A percentile compares a stretch with the other conserved stretches of the same genome.
Evolutionary conservation across 169 alveolate species (phyloP).

Genomic region (Plasmodium gonderi): DNA sequence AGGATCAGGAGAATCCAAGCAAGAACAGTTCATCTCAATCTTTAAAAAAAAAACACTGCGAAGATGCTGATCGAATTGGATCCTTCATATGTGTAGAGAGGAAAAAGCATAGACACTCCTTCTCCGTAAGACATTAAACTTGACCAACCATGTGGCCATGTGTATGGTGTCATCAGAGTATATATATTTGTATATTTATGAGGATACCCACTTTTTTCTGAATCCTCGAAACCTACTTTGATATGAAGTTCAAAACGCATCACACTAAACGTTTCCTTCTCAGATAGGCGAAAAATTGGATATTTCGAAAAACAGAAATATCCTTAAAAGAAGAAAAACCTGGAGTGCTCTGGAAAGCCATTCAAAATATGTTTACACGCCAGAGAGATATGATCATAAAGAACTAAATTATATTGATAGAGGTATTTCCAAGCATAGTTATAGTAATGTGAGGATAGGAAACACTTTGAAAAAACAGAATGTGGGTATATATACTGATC

Average conservation of each 20-base stretch:
- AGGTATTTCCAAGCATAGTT: not conserved
- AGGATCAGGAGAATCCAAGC: too few species aligned
- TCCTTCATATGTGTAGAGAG: constrained; percentile 53
- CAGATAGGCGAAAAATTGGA: constrained; percentile 25
- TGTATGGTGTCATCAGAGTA: not conserved
- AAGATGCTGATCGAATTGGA: constrained; percentile 28
- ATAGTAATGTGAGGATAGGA: not conserved
- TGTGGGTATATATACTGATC: not conserved
- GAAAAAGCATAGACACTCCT: constrained; percentile 30
- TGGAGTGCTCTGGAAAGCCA: constrained; percentile 3
- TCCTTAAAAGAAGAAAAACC: constrained; percentile 39
- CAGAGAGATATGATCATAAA: not conserved
- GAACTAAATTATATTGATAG: not conserved
- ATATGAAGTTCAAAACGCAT: too few species aligned
- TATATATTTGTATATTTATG: not conserved
- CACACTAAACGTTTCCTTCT: too few species aligned
- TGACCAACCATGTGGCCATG: not conserved
- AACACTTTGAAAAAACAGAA: not conserved
- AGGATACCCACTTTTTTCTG: not conserved
- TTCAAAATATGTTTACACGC: not conserved
- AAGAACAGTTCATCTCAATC: not conserved
- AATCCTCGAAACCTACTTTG: not conserved
- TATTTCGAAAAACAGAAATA: not conserved
- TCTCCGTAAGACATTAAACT: constrained; percentile 47
- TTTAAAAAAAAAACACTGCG: not conserved